These are phyloP conservation scores for Phoma herbarum DNA, from an alignment of 2,329 filamentous ascomycete species.

Conservation along the genomic window DNA sequence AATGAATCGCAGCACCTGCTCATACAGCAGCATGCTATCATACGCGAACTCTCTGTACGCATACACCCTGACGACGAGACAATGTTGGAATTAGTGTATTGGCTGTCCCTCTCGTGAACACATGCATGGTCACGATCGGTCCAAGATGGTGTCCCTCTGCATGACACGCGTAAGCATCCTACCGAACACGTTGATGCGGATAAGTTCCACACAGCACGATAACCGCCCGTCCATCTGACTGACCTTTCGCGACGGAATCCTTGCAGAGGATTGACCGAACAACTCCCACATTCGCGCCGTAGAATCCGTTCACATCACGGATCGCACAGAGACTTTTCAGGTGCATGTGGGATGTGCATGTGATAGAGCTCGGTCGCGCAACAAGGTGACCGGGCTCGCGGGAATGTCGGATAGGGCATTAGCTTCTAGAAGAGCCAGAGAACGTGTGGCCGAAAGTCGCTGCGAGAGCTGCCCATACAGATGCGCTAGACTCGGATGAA, in stretches of 20 bases:
- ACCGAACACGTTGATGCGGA: neutral
- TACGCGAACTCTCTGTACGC: neutral
- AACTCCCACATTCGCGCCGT: too few relatives aligned
- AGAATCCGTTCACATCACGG: neutral
- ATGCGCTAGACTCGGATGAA: conserved; percentile 17
- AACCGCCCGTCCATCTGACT: neutral
- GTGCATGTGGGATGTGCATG: conserved; percentile 12
- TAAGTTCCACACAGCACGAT: neutral
- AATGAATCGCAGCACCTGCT: conserved; percentile 14
- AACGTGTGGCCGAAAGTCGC: conserved; percentile 14
- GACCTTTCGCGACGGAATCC: conserved; percentile 13
- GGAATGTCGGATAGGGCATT: conserved; percentile 19
- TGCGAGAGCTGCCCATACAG: neutral
- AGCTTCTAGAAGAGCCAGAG: conserved; percentile 19
- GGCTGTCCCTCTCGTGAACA: neutral
- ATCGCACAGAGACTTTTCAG: conserved; percentile 2
- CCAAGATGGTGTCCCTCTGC: neutral
- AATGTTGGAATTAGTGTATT: neutral
- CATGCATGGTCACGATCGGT: neutral
- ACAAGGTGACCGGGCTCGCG: conserved; percentile 6
- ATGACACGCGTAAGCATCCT: neutral
- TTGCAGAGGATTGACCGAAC: too few relatives aligned
- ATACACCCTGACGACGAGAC: neutral
- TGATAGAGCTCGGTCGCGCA: conserved; percentile 12
- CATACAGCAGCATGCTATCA: conserved; percentile 8